phyloP scores from a whole-genome alignment of 106 monocot species.

The Dioscorea zingiberensis region DNA sequence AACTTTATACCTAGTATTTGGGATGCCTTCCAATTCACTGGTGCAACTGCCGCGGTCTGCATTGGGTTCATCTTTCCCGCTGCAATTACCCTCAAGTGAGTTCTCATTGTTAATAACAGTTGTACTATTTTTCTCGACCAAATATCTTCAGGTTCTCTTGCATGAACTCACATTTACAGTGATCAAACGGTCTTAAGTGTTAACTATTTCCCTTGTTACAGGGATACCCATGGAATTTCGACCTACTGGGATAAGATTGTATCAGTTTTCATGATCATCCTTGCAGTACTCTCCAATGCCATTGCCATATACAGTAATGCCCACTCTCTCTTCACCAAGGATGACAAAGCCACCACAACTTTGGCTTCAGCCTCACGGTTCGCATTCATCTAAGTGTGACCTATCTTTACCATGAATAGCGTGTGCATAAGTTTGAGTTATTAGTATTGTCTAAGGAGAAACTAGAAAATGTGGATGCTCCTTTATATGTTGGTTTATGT shows the following conservation, averaged over 20 bases:
- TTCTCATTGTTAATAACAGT: neutral
- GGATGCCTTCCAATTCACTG: conserved; percentile 96
- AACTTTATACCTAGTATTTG: conserved; percentile 91
- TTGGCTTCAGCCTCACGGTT: no score
- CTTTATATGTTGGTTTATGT: no score
- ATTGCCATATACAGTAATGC: conserved; percentile 92
- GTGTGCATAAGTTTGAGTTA: no score
- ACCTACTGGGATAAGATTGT: conserved; percentile 59
- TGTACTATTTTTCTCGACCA: no score
- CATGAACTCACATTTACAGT: neutral
- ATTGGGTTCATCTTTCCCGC: conserved; percentile 94
- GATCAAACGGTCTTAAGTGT: no score
- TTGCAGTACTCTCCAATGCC: conserved; percentile 78
- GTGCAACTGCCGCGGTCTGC: conserved; percentile 91
- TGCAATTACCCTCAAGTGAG: conserved; percentile 68
- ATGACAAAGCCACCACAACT: no score
- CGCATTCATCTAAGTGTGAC: no score
- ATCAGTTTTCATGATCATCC: conserved; percentile 76
- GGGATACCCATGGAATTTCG: conserved; percentile 74
- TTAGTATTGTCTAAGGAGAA: no score
- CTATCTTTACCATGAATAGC: no score
- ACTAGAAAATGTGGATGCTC: no score
- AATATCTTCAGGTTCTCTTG: no score
- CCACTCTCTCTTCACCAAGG: conserved; percentile 42
- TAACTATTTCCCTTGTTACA: conserved; percentile 15